These are phyloP conservation scores for Thalassiosira livingstoniorum DNA, from an alignment of 352 stramenopile species.

Conservation along the genomic window DNA sequence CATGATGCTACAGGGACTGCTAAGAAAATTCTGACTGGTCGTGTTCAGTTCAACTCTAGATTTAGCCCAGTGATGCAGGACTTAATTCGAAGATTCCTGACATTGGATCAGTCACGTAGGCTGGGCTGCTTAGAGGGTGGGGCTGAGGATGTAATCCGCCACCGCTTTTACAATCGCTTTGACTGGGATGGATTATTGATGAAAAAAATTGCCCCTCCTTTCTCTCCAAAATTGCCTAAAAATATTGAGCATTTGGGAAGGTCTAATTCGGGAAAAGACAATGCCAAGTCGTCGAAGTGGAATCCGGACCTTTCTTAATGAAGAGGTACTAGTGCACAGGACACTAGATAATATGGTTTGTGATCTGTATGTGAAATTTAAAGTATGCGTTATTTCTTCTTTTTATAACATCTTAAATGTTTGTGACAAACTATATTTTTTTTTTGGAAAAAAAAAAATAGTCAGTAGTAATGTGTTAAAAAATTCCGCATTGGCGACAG, in stretches of 20 bases:
- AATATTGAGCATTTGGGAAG: conserved; percentile 23
- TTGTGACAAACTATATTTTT: too few species aligned
- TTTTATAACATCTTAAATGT: too few species aligned
- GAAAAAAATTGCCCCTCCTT: conserved; percentile 31
- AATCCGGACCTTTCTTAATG: conserved; percentile 13
- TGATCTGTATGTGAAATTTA: too few species aligned
- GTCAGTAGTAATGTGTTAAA: too few species aligned
- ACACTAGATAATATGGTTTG: too few species aligned
- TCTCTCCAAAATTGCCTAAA: conserved; percentile 12
- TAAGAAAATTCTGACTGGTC: conserved; percentile 91
- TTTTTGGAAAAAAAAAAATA: too few species aligned
- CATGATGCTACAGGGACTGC: conserved; percentile 91
- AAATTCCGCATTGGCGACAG: too few species aligned
- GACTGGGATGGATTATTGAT: conserved; percentile 87
- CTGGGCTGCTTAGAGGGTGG: conserved; percentile 89
- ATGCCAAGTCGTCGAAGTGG: conserved; percentile 7
- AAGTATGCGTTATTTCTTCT: too few species aligned
- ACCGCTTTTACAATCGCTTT: conserved; percentile 90
- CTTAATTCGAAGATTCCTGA: conserved; percentile 89
- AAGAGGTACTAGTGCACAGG: too few species aligned
- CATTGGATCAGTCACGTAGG: conserved; percentile 84
- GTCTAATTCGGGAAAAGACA: not conserved
- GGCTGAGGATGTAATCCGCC: conserved; percentile 86
- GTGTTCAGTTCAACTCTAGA: conserved; percentile 86
- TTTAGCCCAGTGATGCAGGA: conserved; percentile 84